Evolutionary conservation across 768 basidiomycete species (phyloP).

Genomic region (Pleurotus cornucopiae): DNA sequence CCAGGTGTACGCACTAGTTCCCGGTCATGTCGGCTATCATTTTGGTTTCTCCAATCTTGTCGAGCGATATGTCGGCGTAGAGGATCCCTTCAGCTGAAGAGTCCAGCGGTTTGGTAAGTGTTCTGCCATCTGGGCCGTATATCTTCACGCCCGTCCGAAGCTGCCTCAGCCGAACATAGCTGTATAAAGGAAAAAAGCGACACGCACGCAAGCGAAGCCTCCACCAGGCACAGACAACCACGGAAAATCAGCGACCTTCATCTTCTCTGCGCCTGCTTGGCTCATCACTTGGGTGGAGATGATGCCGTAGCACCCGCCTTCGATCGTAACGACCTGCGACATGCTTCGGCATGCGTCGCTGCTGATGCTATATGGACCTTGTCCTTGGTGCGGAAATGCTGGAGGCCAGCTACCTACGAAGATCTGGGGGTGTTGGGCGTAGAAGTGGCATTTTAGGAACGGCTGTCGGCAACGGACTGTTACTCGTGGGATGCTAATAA

Average conservation of each 20-base stretch:
- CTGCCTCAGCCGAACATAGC: too few species aligned
- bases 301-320: constrained; percentile 25
- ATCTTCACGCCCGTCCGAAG: constrained; percentile 13
- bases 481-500: too few species aligned
- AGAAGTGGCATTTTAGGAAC: constrained; percentile 24
- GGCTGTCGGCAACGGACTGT: constrained; percentile 13
- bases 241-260: constrained; percentile 22
- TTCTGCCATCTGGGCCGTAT: constrained; percentile 25
- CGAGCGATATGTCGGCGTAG: constrained; percentile 23
- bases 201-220: constrained; percentile 18
- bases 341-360: constrained; percentile 23
- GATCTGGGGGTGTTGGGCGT: constrained; percentile 25
- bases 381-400: constrained; percentile 19
- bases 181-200: neutral
- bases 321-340: constrained; percentile 25
- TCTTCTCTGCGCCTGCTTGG: constrained; percentile 21
- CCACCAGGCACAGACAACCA: constrained; percentile 24
- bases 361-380: constrained; percentile 23
- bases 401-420: constrained; percentile 28
- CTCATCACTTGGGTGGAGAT: constrained; percentile 23
- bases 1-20: constrained; percentile 16
- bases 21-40: constrained; percentile 22
- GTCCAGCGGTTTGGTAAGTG: constrained; percentile 16
- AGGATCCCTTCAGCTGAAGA: constrained; percentile 20
- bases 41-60: constrained; percentile 24